A percentile compares a stretch with the other conserved stretches of the same genome.
Conservation (phyloP, 371 early-diverging fungal genomes). For the Mucor sp. region DNA sequence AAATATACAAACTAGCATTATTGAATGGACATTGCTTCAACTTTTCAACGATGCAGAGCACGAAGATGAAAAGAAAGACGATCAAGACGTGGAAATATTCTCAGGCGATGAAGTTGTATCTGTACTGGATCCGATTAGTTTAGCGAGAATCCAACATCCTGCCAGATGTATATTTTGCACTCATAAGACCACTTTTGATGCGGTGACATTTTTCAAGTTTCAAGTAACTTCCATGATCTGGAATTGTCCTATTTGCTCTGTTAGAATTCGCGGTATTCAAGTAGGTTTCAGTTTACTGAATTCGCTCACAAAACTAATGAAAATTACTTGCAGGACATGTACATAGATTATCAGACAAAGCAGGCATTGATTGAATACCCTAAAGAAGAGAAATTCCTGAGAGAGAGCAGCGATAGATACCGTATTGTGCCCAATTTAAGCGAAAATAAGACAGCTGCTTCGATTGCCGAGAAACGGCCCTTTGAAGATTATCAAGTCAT, state of each 20-base stretch:
- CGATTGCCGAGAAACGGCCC: neutral
- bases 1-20: neutral
- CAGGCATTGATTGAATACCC: conserved; percentile 18
- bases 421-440: neutral
- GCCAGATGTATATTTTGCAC: conserved; percentile 41
- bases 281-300: neutral
- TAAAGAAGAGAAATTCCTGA: conserved; percentile 19
- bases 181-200: conserved; percentile 46
- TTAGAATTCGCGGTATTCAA: conserved; percentile 31
- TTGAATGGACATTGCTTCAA: neutral
- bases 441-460: neutral
- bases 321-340: conserved; percentile 17
- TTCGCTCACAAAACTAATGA: neutral
- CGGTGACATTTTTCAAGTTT: conserved; percentile 18
- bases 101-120: conserved; percentile 35
- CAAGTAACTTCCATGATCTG: conserved; percentile 21
- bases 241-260: conserved; percentile 31
- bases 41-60: neutral
- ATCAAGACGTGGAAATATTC: conserved; percentile 26
- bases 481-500: neutral
- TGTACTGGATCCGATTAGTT: conserved; percentile 35
- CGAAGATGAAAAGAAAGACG: conserved; percentile 10
- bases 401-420: conserved; percentile 9
- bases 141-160: conserved; percentile 39
- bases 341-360: conserved; percentile 26